Percentiles rank a stretch among this genome's conserved stretches.
Conservation (phyloP, 352 stramenopile genomes). For the Globisporangium heterothallicum region DNA sequence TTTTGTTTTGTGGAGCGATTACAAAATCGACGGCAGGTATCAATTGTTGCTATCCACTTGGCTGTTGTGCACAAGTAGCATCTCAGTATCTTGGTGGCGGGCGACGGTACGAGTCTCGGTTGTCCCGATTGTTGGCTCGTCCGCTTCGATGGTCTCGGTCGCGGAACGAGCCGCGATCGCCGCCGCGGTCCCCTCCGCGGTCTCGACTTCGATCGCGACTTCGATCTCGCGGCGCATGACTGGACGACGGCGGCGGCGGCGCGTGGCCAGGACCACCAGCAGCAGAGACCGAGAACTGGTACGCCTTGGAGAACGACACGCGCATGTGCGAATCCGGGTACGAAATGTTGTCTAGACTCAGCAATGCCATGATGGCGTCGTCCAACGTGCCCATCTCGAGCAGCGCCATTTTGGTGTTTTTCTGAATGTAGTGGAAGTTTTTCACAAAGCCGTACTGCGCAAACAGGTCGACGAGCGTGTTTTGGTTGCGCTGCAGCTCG, state of each 20-base stretch:
- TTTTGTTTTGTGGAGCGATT: too few species aligned
- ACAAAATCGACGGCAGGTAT: neutral
- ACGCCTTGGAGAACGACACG: slow-evolving; percentile 77
- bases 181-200: slow-evolving; percentile 12
- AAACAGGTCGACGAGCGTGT: slow-evolving; percentile 59
- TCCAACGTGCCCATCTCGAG: slow-evolving; percentile 73
- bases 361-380: slow-evolving; percentile 66
- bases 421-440: slow-evolving; percentile 67
- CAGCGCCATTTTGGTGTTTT: slow-evolving; percentile 73
- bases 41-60: neutral
- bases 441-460: slow-evolving; percentile 68
- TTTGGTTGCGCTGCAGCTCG: slow-evolving; percentile 59
- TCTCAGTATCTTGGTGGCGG: slow-evolving; percentile 18
- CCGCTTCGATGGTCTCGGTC: neutral
- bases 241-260: slow-evolving; percentile 15
- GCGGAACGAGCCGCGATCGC: slow-evolving; percentile 13
- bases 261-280: slow-evolving; percentile 14
- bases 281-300: slow-evolving; percentile 25
- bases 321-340: slow-evolving; percentile 73
- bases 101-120: slow-evolving; percentile 16
- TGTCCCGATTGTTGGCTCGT: slow-evolving; percentile 6
- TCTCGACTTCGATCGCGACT: slow-evolving; percentile 44
- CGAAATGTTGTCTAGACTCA: slow-evolving; percentile 63
- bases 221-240: slow-evolving; percentile 30
- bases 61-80: too few species aligned